Base-by-base conservation (phyloP, 1,284 basidiomycete species). In the Puccinia novopanici region DNA sequence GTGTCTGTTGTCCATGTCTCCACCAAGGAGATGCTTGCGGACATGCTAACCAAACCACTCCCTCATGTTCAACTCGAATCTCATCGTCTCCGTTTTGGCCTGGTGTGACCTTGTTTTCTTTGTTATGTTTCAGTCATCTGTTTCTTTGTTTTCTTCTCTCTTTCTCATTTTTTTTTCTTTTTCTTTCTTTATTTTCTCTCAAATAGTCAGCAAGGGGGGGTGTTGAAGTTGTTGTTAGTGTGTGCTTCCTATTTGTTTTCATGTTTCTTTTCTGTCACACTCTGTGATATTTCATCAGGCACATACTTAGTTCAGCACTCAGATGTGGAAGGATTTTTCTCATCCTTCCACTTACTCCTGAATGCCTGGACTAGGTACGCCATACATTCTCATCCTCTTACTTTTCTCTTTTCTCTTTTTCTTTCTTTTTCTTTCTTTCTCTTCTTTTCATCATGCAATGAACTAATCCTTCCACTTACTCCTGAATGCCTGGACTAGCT, bases 1-100 rank as follows among this genome's bases (percentile, higher is more conserved):
- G 83, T 88, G 42, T 19, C 75, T 0, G 54, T 88, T 5, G n/a
- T 80, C 0, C 86, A 87, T 70, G 82, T 86, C 48, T 79, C 84
- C 0, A 84, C 85, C 0, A 34, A 52, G 17, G 50, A 52, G 10
- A 52, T 52, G 50, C 30, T 61, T 9, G 24, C 57, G 8, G 57
- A 52, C 19, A 52, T 52, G 50, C 17, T 52, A 2, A 73, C 70
- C 10, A 73, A 73, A 55, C 30, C 42, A 3, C 71, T 52, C 65
- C 82, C 50, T 19, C 50, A 17, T 12, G 50, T 52, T 52, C 50
- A 13, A 10, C 50, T 52, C 4, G 50, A 52, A 52, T 12, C 17
- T 10, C 9, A 52, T 52, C 19, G 50, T 4, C 9, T 4, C 9
- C 17, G 9, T 52, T 52, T 52, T 0, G 84, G 86, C 3, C 87